These are phyloP conservation scores for Fusarium robinianum DNA, from an alignment of 2,329 filamentous ascomycete genomes.

Conservation along the genomic window DNA sequence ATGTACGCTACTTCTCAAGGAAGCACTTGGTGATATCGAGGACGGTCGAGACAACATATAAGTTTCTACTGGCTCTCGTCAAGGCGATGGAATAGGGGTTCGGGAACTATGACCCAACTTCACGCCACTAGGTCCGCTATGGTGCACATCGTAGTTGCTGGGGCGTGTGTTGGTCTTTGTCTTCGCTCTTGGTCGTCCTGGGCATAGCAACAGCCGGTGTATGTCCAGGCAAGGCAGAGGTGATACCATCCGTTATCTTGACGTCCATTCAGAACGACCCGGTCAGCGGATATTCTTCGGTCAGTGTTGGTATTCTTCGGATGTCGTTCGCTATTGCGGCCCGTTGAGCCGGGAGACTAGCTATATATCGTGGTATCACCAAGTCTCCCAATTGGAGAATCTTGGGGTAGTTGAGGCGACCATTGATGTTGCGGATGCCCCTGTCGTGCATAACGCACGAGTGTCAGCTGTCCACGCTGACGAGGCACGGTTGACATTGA, in stretches of 20 bases:
- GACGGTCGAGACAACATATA: too few species aligned
- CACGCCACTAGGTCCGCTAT: too few species aligned
- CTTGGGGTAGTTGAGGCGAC: neutral
- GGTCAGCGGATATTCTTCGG: conserved; percentile 34
- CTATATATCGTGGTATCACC: neutral
- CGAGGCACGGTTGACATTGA: neutral
- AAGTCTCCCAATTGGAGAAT: conserved; percentile 8
- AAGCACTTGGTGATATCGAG: too few species aligned
- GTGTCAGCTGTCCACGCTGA: conserved; percentile 3
- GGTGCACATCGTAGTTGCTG: too few species aligned
- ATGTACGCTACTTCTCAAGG: too few species aligned
- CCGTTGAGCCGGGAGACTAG: conserved; percentile 27
- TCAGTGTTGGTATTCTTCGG: conserved; percentile 31
- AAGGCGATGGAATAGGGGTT: too few species aligned
- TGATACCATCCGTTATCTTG: conserved; percentile 16
- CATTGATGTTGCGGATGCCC: conserved; percentile 3
- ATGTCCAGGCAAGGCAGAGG: conserved; percentile 6
- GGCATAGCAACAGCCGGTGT: conserved; percentile 6
- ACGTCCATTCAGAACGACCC: conserved; percentile 9
- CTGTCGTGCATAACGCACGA: neutral
- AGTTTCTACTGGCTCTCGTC: too few species aligned
- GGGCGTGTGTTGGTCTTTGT: conserved; percentile 15
- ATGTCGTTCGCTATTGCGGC: conserved; percentile 29
- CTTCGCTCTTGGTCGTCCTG: conserved; percentile 8
- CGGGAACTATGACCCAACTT: too few species aligned